Evolutionary conservation across 345 rosid genomes (phyloP).

Genomic region (Streptanthus diversifolius): DNA sequence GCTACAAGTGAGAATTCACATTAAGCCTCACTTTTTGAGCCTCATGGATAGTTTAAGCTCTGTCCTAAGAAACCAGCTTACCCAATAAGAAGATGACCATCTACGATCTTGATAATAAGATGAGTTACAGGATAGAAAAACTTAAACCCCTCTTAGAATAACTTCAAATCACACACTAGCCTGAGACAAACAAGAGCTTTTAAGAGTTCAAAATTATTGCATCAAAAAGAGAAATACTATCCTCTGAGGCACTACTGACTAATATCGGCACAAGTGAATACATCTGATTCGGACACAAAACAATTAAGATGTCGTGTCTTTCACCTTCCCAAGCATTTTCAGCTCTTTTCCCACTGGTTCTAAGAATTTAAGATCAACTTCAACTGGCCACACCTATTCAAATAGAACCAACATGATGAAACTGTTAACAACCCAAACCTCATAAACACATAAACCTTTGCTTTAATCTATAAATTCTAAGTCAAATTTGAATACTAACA

Average conservation of each 20-base stretch:
- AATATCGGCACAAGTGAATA: neutral
- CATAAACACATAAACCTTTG: neutral
- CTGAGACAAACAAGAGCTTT: neutral
- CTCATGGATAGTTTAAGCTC: neutral
- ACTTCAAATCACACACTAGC: neutral
- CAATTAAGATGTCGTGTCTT: neutral
- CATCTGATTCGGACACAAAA: neutral
- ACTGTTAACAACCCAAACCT: neutral
- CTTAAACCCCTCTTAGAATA: neutral
- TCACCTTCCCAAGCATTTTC: constrained; percentile 80
- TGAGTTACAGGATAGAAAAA: neutral
- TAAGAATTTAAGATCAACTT: constrained; percentile 66
- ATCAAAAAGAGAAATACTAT: neutral
- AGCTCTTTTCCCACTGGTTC: constrained; percentile 81
- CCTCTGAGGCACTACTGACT: neutral
- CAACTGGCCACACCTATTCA: constrained; percentile 83
- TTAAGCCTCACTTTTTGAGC: neutral
- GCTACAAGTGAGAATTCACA: neutral
- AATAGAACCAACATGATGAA: neutral
- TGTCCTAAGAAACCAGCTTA: neutral
- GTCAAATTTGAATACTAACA: neutral
- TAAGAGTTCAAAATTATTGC: neutral
- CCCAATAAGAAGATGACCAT: neutral
- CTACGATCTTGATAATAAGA: neutral
- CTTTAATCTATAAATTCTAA: neutral